Conservation (phyloP, 495 filamentous ascomycete species). For the Penicillium turbatum region DNA sequence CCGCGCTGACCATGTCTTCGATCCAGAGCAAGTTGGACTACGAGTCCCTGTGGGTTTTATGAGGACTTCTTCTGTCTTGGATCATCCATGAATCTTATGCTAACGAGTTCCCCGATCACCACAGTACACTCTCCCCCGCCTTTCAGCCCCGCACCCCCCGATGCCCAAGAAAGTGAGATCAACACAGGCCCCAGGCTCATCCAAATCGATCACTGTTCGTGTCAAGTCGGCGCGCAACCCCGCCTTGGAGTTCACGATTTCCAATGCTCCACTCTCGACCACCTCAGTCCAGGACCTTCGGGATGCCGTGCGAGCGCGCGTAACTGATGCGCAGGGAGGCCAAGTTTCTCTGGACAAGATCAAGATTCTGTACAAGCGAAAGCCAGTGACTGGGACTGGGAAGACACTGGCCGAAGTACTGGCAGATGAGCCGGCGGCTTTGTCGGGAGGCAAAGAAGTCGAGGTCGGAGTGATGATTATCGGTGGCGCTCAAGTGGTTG, state of each 20-base stretch:
- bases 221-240: conserved; percentile 76
- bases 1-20: conserved; percentile 77
- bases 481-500: conserved; percentile 48
- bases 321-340: conserved; percentile 33
- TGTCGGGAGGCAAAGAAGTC: conserved; percentile 42
- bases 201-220: conserved; percentile 51
- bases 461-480: conserved; percentile 88
- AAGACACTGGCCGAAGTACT: conserved; percentile 51
- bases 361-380: conserved; percentile 76
- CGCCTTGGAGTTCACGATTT: conserved; percentile 56
- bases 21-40: conserved; percentile 67
- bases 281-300: conserved; percentile 75
- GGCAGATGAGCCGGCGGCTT: conserved; percentile 36
- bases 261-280: conserved; percentile 51
- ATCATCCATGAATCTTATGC: not conserved
- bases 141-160: conserved; percentile 43
- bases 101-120: conserved; percentile 11
- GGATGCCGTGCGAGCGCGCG: conserved; percentile 49
- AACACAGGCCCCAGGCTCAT: conserved; percentile 41
- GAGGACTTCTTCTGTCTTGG: conserved; percentile 4
- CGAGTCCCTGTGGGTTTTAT: conserved; percentile 60
- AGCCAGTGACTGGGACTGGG: conserved; percentile 64
- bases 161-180: conserved; percentile 47
- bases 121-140: conserved; percentile 46
- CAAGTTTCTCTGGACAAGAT: conserved; percentile 59